Evolutionary conservation across 768 basidiomycete species (phyloP), one percentile per base, ranked within the genome.

Genomic region (Mycena amicta): DNA sequence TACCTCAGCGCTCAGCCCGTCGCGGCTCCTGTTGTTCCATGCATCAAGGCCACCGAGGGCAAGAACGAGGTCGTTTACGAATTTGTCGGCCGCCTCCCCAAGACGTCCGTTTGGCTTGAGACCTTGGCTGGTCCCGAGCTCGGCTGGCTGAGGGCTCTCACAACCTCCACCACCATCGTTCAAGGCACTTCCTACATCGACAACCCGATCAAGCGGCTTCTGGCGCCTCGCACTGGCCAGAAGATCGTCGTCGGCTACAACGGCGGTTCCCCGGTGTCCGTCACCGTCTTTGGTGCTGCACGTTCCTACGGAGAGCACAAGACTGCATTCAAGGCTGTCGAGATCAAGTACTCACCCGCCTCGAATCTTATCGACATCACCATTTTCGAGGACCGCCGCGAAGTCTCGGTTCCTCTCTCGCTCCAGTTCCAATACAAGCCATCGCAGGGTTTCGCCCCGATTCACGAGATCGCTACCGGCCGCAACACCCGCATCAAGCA

Each of bases 401-500:
- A 83, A 28, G 80, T 79, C 27, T 83, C 90, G 3, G 85, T 98
- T 27, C 92, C 95, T 22, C 86, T 99, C 26, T 68, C 75, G 43
- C 84, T 99, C 66, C 80, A 87, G 63, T 98, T 94, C 82, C 72
- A 80, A 57, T 98, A 98, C 75, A 85, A 88, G 66, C 94, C 95
- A 5, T 86, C 90, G 5, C 87, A 87, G 75, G 93, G 93, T 40
- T 97, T 82, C 61, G 89, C 91, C 2, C 95, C 97, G 23, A 94
- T 99, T 64, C 95, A 96, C 68, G 97, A 98, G 71, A 75, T 96
- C 56, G 83, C 86, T 4, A 80, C 83, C 8, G 91, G 83, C 59
- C 88, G 95, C 65, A 98, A 96, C 77, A 80, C 79, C 54, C 86
- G 91, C 60, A 95, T 98, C 78, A 98, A 97, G 77, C 85, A 90